Conservation (phyloP, 129 eudicot genomes). For the Arctium minus region DNA sequence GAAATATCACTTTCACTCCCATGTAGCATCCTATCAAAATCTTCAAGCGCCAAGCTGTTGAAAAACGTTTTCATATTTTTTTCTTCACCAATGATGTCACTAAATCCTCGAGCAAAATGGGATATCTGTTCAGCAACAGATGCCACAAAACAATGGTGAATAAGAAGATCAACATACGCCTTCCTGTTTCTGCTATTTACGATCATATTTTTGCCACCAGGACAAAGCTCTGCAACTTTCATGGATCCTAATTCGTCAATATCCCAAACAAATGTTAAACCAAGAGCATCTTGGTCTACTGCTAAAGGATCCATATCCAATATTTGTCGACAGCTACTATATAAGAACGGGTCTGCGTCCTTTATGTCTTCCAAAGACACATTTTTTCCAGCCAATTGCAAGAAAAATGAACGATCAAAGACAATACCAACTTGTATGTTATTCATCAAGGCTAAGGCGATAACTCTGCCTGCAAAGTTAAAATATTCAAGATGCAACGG, state of each 20-base stretch:
- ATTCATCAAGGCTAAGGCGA: conserved; percentile 80
- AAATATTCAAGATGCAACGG: conserved; percentile 69
- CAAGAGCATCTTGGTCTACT: conserved; percentile 61
- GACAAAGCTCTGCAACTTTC: conserved; percentile 56
- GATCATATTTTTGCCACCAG: conserved; percentile 37
- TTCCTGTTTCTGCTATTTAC: conserved; percentile 58
- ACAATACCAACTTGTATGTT: conserved; percentile 71
- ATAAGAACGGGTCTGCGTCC: conserved; percentile 80
- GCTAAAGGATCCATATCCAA: conserved; percentile 58
- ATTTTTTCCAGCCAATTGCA: conserved; percentile 54
- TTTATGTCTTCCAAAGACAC: conserved; percentile 58
- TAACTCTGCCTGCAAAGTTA: conserved; percentile 65
- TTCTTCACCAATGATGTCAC: conserved; percentile 29
- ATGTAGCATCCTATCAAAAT: conserved; percentile 69
- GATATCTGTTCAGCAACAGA: conserved; percentile 53
- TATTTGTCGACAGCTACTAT: conserved; percentile 67
- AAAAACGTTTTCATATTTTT: conserved; percentile 33
- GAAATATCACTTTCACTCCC: conserved; percentile 65
- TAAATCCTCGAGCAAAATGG: conserved; percentile 49
- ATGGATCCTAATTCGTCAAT: conserved; percentile 64
- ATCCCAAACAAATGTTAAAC: conserved; percentile 60
- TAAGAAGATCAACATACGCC: conserved; percentile 49
- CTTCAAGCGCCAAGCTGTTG: conserved; percentile 49
- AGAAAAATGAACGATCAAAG: conserved; percentile 62
- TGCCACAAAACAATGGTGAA: conserved; percentile 48